Evolutionary conservation across 176 grass and related monocot species (phyloP).

Genomic region (Cymbopogon citratus): DNA sequence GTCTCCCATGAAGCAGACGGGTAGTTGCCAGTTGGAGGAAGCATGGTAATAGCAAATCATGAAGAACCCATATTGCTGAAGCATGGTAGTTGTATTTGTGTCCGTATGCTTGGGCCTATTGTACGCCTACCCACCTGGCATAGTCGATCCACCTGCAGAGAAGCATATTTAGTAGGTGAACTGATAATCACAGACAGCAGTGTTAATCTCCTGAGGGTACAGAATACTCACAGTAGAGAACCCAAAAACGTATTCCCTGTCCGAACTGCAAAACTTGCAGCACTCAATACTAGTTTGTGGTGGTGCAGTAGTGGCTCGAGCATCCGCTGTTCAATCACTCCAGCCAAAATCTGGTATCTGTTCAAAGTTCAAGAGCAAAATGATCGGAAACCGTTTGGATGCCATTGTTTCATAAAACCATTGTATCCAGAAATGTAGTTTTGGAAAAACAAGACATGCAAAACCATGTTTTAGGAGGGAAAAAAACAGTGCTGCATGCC

Average conservation of each 20-base stretch:
- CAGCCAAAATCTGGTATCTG: slow-evolving; percentile 86
- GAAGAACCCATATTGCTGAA: neutral
- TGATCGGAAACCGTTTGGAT: neutral
- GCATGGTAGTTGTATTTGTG: neutral
- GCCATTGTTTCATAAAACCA: neutral
- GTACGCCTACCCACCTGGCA: slow-evolving; percentile 62
- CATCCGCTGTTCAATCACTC: slow-evolving; percentile 92
- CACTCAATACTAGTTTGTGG: slow-evolving; percentile 56
- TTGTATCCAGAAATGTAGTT: neutral
- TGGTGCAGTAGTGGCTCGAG: slow-evolving; percentile 84
- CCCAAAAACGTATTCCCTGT: slow-evolving; percentile 97
- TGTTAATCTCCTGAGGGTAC: neutral
- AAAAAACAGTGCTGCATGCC: neutral
- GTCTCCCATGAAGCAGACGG: neutral
- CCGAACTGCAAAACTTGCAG: slow-evolving; percentile 88
- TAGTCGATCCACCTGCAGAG: slow-evolving; percentile 85
- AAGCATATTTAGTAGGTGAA: slow-evolving; percentile 27
- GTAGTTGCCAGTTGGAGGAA: neutral
- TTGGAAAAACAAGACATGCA: neutral
- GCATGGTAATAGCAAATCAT: neutral
- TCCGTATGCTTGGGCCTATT: slow-evolving; percentile 34
- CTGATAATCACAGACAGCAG: slow-evolving; percentile 7
- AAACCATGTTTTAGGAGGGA: neutral
- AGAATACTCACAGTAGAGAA: slow-evolving; percentile 75
- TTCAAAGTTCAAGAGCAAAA: slow-evolving; percentile 32